Evolutionary conservation across 495 filamentous ascomycete species (phyloP).

Genomic region (Darksidea phi): DNA sequence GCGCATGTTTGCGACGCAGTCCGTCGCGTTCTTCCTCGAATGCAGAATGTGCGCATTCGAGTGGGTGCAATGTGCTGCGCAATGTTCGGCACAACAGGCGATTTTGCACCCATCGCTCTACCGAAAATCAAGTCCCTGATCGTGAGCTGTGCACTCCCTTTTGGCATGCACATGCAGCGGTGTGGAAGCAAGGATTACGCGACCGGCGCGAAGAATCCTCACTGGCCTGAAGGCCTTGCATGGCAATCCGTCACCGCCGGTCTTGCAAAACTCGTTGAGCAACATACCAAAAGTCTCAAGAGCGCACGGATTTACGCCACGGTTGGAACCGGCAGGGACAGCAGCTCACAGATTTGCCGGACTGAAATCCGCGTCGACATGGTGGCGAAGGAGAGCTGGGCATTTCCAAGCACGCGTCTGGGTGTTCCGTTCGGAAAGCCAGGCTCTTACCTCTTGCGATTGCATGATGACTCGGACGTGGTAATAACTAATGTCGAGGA

Average conservation of each 20-base stretch:
- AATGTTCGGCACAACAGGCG: background rate
- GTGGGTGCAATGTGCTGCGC: constrained; percentile 1
- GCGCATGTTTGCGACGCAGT: constrained; percentile 8
- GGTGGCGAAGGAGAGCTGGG: constrained; percentile 1
- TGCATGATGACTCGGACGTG: background rate
- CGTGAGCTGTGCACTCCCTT: background rate
- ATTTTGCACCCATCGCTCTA: background rate
- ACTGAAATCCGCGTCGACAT: constrained; percentile 3
- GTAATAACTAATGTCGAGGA: too few species aligned
- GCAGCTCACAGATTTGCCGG: background rate
- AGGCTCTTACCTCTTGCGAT: background rate
- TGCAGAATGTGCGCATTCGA: constrained; percentile 8
- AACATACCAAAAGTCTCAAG: background rate
- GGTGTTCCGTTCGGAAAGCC: background rate
- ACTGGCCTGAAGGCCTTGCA: background rate
- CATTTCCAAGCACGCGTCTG: background rate
- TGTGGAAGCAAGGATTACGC: background rate
- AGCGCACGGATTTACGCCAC: background rate
- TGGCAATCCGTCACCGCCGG: background rate
- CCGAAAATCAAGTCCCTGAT: background rate
- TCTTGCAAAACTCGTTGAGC: background rate
- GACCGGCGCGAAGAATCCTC: background rate
- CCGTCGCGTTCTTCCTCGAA: constrained; percentile 3
- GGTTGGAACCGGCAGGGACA: background rate
- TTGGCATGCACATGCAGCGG: background rate